Evolutionary conservation across 192 early-diverging fungal genomes (phyloP), one percentile per base, ranked within the genome.

Genomic region (Geosiphon pyriformis): DNA sequence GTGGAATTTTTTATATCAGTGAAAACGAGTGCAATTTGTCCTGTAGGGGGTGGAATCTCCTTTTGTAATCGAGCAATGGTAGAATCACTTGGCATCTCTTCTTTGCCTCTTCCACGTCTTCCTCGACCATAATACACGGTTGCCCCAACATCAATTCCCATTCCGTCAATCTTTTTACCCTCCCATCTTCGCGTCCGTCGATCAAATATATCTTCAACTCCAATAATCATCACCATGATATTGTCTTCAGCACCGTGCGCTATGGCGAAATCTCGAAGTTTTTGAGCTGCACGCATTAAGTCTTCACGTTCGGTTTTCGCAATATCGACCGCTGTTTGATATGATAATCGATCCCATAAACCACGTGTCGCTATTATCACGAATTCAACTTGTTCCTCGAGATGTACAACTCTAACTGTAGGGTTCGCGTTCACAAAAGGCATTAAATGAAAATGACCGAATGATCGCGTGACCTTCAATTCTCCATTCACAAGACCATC

Each of bases 1-100:
- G 94, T 96, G 30, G 94, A 96, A 76, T 91, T 93, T 53, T 94
- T 94, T 75, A 96, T 92, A 73, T 96, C 94, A 0, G 94, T 96
- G 65, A 96, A 96, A 10, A 94, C 92, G 57, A 96, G 76, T 0
- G 89, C 92, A 33, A 96, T 80, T 65, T 90, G 83, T 31, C 91
- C 90, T 0, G 82, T 79, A 1, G 94, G 94, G 32, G 92, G 92
- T 23, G 85, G 79, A 35, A 95, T 89, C 67, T 95, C 93, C 52
- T 49, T 76, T 57, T 51, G 74, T 74, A 31, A 82, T 64, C 25
- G 74, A 61, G 78, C 78, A 54, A 85, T 78, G 68, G 82, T 76
- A 30, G 75, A 74, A 56, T 88, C 86, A 30, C 75, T 74, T 37
- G 80, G 84, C 2, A 67, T 74, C 47, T 78, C 80, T 20, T 78